Conservation (phyloP, 2,329 filamentous ascomycete species). For the Furcasterigmium furcatum region DNA sequence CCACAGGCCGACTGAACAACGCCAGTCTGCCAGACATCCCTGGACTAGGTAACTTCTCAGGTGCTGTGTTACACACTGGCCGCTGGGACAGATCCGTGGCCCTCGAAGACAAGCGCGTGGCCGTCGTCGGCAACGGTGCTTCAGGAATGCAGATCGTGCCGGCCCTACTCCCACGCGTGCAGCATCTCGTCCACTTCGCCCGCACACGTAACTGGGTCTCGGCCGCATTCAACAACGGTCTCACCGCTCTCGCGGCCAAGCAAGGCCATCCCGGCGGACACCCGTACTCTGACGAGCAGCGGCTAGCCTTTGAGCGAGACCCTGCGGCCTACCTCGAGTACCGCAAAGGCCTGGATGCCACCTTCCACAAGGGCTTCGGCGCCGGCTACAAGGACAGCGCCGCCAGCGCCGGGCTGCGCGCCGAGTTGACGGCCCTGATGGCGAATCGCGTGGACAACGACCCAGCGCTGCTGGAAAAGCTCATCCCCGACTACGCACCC, state of each 20-base stretch:
- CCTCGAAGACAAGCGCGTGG: not conserved
- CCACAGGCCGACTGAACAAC: not conserved
- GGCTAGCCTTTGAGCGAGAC: not conserved
- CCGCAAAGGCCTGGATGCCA: not conserved
- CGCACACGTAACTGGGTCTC: not conserved
- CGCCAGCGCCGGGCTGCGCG: not conserved
- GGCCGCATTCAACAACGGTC: not conserved
- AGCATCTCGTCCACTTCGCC: not conserved
- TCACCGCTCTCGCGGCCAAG: not conserved
- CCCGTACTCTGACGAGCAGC: not conserved
- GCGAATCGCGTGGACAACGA: not conserved
- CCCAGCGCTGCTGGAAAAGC: not conserved
- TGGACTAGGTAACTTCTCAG: slow-evolving; percentile 14
- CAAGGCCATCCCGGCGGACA: no score
- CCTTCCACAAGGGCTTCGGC: not conserved
- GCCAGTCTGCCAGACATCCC: not conserved
- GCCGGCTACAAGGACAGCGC: not conserved
- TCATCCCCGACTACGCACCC: slow-evolving; percentile 12
- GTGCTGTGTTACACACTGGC: slow-evolving; percentile 24
- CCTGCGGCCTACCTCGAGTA: not conserved
- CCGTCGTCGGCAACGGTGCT: slow-evolving; percentile 8
- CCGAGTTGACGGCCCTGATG: not conserved
- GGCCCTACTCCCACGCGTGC: not conserved
- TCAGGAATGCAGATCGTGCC: slow-evolving; percentile 45
- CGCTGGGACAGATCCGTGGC: not conserved